Percentiles rank a stretch among this genome's conserved stretches.
Evolutionary conservation across 148 eudicot genomes (phyloP).

Genomic region (Heliosperma pusillum): DNA sequence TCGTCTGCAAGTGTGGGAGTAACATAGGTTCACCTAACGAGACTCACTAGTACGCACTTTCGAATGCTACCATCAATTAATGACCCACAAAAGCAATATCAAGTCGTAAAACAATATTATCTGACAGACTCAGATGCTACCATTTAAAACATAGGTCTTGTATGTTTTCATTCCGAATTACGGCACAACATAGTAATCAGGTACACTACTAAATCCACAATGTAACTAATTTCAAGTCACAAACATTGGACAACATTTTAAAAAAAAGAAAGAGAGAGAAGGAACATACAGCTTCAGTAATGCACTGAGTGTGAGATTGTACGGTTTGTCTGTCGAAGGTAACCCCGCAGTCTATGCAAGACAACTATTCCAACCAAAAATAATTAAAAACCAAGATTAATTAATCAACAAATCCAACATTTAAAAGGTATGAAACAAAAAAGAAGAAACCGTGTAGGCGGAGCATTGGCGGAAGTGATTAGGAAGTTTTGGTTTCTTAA

Average conservation of each 20-base stretch:
- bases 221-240: neutral
- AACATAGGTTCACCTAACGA: too few species aligned
- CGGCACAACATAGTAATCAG: neutral
- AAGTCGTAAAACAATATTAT: too few species aligned
- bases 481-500: constrained; percentile 87
- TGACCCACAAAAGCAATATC: too few species aligned
- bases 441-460: constrained; percentile 43
- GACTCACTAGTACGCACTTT: too few species aligned
- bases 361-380: neutral
- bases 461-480: constrained; percentile 74
- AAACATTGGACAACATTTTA: too few species aligned
- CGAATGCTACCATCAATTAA: too few species aligned
- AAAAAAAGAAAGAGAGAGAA: neutral
- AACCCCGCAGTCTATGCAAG: constrained; percentile 11
- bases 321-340: constrained; percentile 5
- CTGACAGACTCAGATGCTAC: too few species aligned
- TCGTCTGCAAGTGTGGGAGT: too few species aligned
- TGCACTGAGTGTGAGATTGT: constrained; percentile 9
- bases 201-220: neutral
- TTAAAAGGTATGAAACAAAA: too few species aligned
- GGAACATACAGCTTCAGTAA: constrained; percentile 5
- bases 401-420: neutral
- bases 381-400: neutral
- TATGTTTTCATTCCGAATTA: too few species aligned
- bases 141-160: too few species aligned